Evolutionary conservation across 2,329 filamentous ascomycete genomes (phyloP), one percentile per base, ranked within the genome.

Genomic region (Xenoacremonium recifei): DNA sequence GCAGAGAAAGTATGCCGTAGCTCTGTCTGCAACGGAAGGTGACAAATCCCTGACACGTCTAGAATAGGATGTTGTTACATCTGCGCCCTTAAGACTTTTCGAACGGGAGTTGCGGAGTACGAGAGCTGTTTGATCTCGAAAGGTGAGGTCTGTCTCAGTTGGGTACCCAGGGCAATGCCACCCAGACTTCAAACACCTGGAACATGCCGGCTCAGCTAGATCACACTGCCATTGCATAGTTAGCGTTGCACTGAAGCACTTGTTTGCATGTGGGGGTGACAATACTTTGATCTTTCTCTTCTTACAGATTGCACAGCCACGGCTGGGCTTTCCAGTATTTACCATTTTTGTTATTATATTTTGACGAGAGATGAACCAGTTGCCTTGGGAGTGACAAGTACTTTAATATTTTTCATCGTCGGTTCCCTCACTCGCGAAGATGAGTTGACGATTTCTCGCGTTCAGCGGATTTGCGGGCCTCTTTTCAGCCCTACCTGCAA

Each of bases 231-330:
- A 12, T 4, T 39, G 16, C 37, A 25, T 7, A 2, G 15, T 13
- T 12, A 5, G 7, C 13, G 11, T 2, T 16, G 4, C 1, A 2
- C 6, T 4, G n/a, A 3, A 13, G 6, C 3, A 6, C 6, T 27
- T 13, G 23, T 13, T 9, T 27, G 13, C 23, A 7, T 9, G 7
- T 27, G 23, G 6, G 3, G 21, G 10, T 38, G 16, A 11, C 6
- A 17, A 29, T 34, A 53, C 53, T 42, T 53, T 55, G 4, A 53
- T 45, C 17, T 54, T 55, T 4, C 53, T 18, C 15, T 47, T 42
- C 36, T 50, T 55, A 11, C 53, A 55, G 1, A 44, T 48, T 10
- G 52, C 37, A 18, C 53, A 55, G 7, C 35, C 53, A 18, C 43
- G 44, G 4, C 53, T 55, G 6, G 50, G 53, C 12, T 42, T 51